Evolutionary conservation across 73 alveolate species (phyloP).

Genomic region (Uronychia binucleata): DNA sequence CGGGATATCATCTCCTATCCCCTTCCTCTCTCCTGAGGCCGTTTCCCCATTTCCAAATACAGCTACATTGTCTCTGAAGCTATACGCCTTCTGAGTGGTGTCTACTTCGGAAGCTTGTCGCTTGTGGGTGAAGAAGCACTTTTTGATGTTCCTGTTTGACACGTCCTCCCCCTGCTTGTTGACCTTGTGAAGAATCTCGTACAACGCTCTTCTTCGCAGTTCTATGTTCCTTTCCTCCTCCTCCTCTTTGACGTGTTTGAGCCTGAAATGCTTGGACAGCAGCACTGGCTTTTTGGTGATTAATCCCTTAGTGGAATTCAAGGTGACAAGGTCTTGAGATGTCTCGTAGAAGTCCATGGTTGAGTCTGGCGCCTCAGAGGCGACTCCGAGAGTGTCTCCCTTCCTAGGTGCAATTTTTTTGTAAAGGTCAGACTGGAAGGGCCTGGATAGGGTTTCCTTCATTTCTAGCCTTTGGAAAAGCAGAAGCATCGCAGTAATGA

Average conservation of each 20-base stretch:
- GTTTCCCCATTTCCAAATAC: too few species aligned
- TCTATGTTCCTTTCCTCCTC: slow-evolving; percentile 23
- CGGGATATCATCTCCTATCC: not conserved
- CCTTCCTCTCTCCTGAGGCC: not conserved
- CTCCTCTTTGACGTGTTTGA: not conserved
- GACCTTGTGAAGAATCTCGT: slow-evolving; percentile 6
- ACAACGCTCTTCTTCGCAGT: slow-evolving; percentile 27
- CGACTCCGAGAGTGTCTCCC: not conserved
- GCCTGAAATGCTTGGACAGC: not conserved
- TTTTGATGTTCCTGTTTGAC: slow-evolving; percentile 1
- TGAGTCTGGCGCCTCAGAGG: not conserved
- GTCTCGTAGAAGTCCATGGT: not conserved
- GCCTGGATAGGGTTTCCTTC: not conserved
- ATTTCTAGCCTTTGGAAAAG: slow-evolving; percentile 14
- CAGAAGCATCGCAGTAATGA: slow-evolving; percentile 11
- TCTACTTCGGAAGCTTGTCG: not conserved
- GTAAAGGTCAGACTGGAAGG: not conserved
- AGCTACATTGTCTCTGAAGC: too few species aligned
- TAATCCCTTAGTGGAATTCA: too few species aligned
- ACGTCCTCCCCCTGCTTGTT: not conserved
- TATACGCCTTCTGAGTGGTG: too few species aligned
- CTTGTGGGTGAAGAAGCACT: slow-evolving; percentile 12
- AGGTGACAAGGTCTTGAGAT: not conserved
- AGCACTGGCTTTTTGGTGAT: too few species aligned
- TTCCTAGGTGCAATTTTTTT: not conserved